Evolutionary conservation across 2,329 filamentous ascomycete species (phyloP).

Genomic region (Teratosphaeriaceae sp.): DNA sequence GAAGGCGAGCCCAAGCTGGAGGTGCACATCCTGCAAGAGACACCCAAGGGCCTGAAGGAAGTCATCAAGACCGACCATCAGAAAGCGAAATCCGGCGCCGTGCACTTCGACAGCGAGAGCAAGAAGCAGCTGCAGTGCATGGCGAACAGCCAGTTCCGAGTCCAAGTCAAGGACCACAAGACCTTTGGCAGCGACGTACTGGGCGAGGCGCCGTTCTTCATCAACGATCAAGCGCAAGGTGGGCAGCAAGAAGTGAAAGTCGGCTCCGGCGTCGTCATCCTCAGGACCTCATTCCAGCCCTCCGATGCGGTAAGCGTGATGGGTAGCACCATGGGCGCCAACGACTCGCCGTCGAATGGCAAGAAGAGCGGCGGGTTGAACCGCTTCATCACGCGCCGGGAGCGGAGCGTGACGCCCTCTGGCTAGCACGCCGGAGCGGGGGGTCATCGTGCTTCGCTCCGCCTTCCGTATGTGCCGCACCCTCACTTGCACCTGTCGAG

Average conservation of each 20-base stretch:
- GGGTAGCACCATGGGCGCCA: constrained; percentile 5
- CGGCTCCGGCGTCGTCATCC: constrained; percentile 69
- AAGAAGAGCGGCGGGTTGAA: constrained; percentile 20
- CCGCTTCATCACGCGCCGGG: constrained; percentile 20
- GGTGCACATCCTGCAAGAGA: constrained; percentile 27
- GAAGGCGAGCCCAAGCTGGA: constrained; percentile 37
- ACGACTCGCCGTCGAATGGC: constrained; percentile 11
- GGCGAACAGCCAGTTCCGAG: constrained; percentile 77
- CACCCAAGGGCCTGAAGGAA: constrained; percentile 62
- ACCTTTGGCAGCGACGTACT: constrained; percentile 77
- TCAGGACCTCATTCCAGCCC: constrained; percentile 24
- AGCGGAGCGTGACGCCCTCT: constrained; percentile 27
- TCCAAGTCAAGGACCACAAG: constrained; percentile 78
- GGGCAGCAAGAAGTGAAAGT: constrained; percentile 64
- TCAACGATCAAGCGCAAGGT: constrained; percentile 69
- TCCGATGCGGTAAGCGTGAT: constrained; percentile 17
- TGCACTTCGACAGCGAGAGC: constrained; percentile 56
- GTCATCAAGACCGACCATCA: constrained; percentile 89
- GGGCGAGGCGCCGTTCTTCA: constrained; percentile 80
- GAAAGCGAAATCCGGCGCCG: constrained; percentile 61
- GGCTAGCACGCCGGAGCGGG: constrained; percentile 11
- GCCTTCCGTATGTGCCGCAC: neutral
- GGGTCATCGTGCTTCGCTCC: neutral
- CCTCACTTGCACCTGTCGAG: neutral
- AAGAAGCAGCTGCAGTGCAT: constrained; percentile 63